These are phyloP conservation scores for Nannochloris sp. DNA, from an alignment of 139 green algal genomes.

Conservation along the genomic window DNA sequence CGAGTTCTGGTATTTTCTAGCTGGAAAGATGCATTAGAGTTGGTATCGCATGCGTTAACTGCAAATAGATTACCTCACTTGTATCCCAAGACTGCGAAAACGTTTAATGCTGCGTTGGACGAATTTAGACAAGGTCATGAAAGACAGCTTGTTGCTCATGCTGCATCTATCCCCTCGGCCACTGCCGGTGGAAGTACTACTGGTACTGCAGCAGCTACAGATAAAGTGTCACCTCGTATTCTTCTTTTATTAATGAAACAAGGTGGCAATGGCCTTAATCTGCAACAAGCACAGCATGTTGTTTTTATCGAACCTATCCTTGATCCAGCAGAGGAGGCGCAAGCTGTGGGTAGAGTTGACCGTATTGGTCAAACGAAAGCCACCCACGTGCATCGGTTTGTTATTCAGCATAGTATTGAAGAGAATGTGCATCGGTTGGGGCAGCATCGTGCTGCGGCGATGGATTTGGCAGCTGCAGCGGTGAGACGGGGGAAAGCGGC, in stretches of 20 bases:
- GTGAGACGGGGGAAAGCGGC: background rate
- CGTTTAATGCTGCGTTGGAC: constrained; percentile 45
- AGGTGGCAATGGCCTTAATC: constrained; percentile 67
- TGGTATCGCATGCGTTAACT: constrained; percentile 54
- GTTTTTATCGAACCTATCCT: constrained; percentile 69
- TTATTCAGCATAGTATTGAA: constrained; percentile 67
- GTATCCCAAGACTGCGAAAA: constrained; percentile 24
- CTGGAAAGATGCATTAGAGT: constrained; percentile 76
- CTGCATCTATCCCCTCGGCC: background rate
- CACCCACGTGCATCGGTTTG: constrained; percentile 70
- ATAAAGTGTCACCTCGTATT: too few relatives aligned
- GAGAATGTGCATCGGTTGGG: constrained; percentile 60
- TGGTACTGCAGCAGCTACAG: background rate
- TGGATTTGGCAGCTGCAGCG: constrained; percentile 38
- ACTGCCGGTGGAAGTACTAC: background rate
- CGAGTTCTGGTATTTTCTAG: constrained; percentile 67
- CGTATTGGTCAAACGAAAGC: constrained; percentile 58
- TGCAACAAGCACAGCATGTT: constrained; percentile 79
- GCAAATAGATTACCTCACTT: constrained; percentile 47
- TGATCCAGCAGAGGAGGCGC: constrained; percentile 40
- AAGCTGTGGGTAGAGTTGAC: constrained; percentile 58
- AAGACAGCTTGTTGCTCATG: background rate
- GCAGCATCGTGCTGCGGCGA: constrained; percentile 28
- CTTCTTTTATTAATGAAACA: constrained; percentile 71
- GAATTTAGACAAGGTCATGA: constrained; percentile 39